Percentiles rank a stretch among this genome's conserved stretches.
phyloP scores from a whole-genome alignment of 78 protist species.

The Monosiga brevicollis region DNA sequence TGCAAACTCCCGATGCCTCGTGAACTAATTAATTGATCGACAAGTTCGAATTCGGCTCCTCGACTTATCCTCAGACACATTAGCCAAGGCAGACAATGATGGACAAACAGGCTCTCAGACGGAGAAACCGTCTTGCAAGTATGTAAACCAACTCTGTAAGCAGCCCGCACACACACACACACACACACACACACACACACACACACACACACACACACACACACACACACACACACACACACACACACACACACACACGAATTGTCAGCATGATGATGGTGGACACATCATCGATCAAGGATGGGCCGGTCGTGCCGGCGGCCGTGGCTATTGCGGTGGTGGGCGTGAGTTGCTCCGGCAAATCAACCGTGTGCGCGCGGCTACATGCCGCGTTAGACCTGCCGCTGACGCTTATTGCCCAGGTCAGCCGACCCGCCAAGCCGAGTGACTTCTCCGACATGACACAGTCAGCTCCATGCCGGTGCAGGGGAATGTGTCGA shows the following conservation, averaged over 20 bases:
- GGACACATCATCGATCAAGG: too few species aligned
- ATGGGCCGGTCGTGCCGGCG: too few species aligned
- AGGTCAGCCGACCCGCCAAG: too few species aligned
- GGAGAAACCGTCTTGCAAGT: too few species aligned
- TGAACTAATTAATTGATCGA: neutral
- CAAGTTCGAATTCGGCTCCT: neutral
- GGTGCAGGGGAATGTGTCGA: too few species aligned
- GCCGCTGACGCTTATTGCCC: neutral
- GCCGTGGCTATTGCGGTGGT: too few species aligned
- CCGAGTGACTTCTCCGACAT: too few species aligned
- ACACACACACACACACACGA: slow-evolving; percentile 9
- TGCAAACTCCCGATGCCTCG: neutral
- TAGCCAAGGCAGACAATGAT: neutral
- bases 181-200: slow-evolving; percentile 21
- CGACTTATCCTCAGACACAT: neutral
- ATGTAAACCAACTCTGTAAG: too few species aligned
- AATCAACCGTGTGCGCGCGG: neutral
- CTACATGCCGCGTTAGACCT: neutral
- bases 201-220: slow-evolving; percentile 22
- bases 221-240: slow-evolving; percentile 21
- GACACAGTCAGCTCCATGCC: too few species aligned
- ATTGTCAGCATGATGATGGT: too few species aligned
- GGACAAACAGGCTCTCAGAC: neutral
- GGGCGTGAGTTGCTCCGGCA: too few species aligned
- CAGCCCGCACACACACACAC: slow-evolving; percentile 1